phyloP scores from a whole-genome alignment of 495 filamentous ascomycete genomes.

The Tuber indicum region DNA sequence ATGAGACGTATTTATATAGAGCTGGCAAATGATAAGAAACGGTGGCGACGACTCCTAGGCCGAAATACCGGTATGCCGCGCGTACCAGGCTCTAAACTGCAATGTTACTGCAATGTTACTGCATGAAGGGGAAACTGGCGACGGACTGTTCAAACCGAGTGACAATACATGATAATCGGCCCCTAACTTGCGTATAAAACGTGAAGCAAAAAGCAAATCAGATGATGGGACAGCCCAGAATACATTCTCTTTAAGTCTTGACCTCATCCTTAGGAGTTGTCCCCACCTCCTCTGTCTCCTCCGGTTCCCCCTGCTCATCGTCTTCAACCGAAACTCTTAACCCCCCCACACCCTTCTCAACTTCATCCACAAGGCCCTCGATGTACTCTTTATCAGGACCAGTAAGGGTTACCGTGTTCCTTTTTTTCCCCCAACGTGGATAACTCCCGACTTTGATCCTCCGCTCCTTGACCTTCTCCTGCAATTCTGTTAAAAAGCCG shows the following conservation, averaged over 20 bases:
- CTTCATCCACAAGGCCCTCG: conserved; percentile 55
- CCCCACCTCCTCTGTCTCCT: conserved; percentile 6
- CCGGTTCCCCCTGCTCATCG: conserved; percentile 43
- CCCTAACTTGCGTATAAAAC: not conserved
- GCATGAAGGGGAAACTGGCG: not conserved
- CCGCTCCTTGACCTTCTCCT: conserved; percentile 58
- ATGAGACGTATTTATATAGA: not conserved
- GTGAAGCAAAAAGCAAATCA: not conserved
- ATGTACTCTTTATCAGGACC: conserved; percentile 61
- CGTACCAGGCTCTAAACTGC: not conserved
- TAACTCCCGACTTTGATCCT: conserved; percentile 96
- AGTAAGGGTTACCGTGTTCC: conserved; percentile 87
- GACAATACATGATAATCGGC: not conserved
- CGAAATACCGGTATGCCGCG: not conserved
- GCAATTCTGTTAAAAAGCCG: conserved; percentile 70
- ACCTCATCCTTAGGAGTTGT: not conserved
- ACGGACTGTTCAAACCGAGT: not conserved
- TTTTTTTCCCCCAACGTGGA: conserved; percentile 79
- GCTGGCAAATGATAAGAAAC: not conserved
- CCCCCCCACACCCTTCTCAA: conserved; percentile 58
- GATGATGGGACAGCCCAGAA: not conserved
- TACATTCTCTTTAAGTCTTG: not conserved
- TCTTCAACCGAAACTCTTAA: conserved; percentile 52
- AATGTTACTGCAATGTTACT: no score
- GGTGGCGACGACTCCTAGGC: not conserved